Base-by-base conservation (phyloP, 805 yeast genomes). In the Vanderwaltozyma verrucispora region DNA sequence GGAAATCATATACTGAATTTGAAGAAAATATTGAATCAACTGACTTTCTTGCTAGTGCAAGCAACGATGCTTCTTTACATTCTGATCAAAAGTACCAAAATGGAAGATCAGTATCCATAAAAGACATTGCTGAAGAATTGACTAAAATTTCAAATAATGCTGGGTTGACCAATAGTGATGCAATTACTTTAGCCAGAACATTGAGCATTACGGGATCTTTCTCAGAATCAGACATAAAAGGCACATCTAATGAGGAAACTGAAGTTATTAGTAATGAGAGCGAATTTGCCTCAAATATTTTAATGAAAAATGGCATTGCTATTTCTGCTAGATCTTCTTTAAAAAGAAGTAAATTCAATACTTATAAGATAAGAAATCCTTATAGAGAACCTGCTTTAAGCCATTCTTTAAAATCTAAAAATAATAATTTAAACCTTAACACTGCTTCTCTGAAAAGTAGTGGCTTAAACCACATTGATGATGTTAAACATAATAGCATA, bases 121-220 rank as follows among this genome's bases (percentile, higher is more conserved):
- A 72, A 41, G 83, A 77, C 35, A 68, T 83, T 27, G 80, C 94
- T 3, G 74, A 65, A 43, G 95, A 88, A 56, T 64, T 88, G 38
- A 81, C 83, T 45, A 74, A 71, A 32, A 64, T 87, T 32, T 76
- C 89, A 0, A 80, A 77, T 45, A 65, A 77, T 59, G 94, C 89
- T 0, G 92, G 94, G 0, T 62, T 83, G 58, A 79, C 76, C 37
- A 77, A 86, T 4, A 72, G 78, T 28, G 94, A 85, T 62, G 94
- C 95, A 1, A 79, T 80, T 5, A 76, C 94, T 0, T 65, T 85
- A 39, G 95, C 94, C 0, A 66, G 94, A 50, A 77, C 92, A 1
- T 66, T 86, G 34, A 80, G 89, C 2, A 71, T 84, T 33, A 71
- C 81, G 0, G 74, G 85, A 0, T 64, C 80, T 21, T 80, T 81